A percentile compares a stretch with the other conserved stretches of the same genome.
These are phyloP conservation scores for Puccinia horiana DNA, from an alignment of 1,284 basidiomycete species.

Conservation along the genomic window DNA sequence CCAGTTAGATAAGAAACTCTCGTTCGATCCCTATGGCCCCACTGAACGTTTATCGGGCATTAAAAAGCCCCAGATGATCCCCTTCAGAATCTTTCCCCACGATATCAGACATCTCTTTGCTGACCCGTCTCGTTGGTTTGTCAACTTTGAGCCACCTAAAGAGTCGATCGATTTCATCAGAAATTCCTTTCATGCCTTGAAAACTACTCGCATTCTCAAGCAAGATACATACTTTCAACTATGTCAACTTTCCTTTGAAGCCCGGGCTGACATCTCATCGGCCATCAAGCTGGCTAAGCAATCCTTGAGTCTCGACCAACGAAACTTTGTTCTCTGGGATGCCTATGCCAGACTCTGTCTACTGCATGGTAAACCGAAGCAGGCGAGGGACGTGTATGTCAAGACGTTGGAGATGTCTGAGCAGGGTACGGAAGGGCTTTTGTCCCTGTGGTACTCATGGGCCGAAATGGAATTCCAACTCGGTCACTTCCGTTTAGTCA, in stretches of 20 bases:
- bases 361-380: conserved; percentile 69
- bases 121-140: conserved; percentile 58
- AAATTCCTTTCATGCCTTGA: conserved; percentile 55
- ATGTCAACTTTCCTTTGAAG: conserved; percentile 65
- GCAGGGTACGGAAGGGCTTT: conserved; percentile 51
- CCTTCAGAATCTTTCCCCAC: conserved; percentile 53
- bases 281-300: conserved; percentile 73
- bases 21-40: conserved; percentile 59
- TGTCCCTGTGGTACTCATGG: conserved; percentile 77
- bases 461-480: conserved; percentile 83
- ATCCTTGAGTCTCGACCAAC: conserved; percentile 67
- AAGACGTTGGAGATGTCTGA: conserved; percentile 53
- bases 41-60: conserved; percentile 55
- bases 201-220: conserved; percentile 56
- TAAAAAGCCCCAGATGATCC: conserved; percentile 52
- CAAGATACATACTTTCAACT: conserved; percentile 59
- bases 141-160: conserved; percentile 54
- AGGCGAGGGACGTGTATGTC: conserved; percentile 78
- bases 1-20: conserved; percentile 50
- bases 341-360: conserved; percentile 78
- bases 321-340: conserved; percentile 75
- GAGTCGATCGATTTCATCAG: conserved; percentile 51
- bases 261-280: conserved; percentile 65
- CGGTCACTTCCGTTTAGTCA: conserved; percentile 61
- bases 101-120: conserved; percentile 53